These are phyloP conservation scores for Bipolaris sorokiniana DNA, from an alignment of 2,329 filamentous ascomycete genomes.

Conservation along the genomic window DNA sequence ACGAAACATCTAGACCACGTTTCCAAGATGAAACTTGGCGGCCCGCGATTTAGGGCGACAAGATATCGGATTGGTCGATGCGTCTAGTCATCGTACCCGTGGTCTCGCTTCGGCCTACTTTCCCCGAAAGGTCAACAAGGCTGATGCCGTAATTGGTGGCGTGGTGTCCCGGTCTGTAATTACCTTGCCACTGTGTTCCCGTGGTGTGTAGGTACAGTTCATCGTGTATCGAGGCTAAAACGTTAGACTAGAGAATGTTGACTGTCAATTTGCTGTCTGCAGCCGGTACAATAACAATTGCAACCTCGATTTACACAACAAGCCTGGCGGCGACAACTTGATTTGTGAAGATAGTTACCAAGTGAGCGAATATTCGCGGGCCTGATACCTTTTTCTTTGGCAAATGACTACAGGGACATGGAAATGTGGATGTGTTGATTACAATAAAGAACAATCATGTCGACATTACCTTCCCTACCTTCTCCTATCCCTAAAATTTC, in stretches of 20 bases:
- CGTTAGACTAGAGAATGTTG: too few relatives aligned
- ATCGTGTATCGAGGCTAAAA: too few relatives aligned
- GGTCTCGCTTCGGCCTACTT: background rate
- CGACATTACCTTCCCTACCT: too few relatives aligned
- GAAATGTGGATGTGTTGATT: background rate
- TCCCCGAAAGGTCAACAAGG: background rate
- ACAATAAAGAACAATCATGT: background rate
- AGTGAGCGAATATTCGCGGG: background rate
- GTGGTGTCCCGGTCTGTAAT: background rate
- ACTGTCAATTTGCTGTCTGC: too few relatives aligned
- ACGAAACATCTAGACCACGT: background rate
- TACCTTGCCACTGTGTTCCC: background rate
- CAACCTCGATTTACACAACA: too few relatives aligned
- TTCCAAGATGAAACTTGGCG: background rate
- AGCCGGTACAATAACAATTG: background rate
- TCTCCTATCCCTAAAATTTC: background rate
- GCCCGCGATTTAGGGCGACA: background rate
- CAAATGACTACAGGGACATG: background rate
- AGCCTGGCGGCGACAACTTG: too few relatives aligned
- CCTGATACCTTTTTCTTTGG: too few relatives aligned
- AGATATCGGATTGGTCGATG: background rate
- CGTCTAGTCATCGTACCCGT: background rate
- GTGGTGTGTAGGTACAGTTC: too few relatives aligned
- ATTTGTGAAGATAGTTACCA: too few relatives aligned
- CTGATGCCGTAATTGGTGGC: background rate